Evolutionary conservation across 305 asterid genomes (phyloP), one percentile per base, ranked within the genome.

Genomic region (Fraxinus sp.): DNA sequence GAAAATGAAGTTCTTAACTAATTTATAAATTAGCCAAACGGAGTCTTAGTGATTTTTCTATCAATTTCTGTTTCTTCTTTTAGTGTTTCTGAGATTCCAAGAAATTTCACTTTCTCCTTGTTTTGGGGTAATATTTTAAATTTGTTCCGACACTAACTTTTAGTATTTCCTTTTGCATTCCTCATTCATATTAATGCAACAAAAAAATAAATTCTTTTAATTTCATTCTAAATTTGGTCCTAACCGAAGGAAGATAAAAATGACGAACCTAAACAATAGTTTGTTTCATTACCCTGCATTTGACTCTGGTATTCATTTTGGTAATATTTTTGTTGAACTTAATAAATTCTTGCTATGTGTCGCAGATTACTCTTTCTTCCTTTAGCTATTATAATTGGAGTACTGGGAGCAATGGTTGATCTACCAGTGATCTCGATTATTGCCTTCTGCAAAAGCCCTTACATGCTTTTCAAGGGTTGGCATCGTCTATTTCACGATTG

Each of bases 381-480:
- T 18, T 86, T 84, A 68, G 95, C 95, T 49, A 68, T 93, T 78
- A 80, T 93, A 59, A 94, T 92, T 71, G 98, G 93, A 78, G 80
- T 76, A 14, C 85, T 93, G 22, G 99, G 99, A 59, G 32, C 87
- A 46, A 3, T 88, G 62, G 83, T 92, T 74, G 98, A 93, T 86
- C 78, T 96, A 1, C 89, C 91, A 0, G 88, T 91, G 78, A 91
- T 96, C 86, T 84, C 93, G 1, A 9, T 91, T 35, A 82, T 92
- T 72, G 98, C 99, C 77, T 5, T 90, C 28, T 89, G 78, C 80
- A 96, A 96, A 93, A 85, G 90, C 86, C 93, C 93, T n/a, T 91
- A 88, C 90, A 94, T 96, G 99, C 90, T 96, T 57, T 79, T 92
- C 85, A 93, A 94, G 86, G 98, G 99, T 26, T 96, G 97, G 99